phyloP scores from a whole-genome alignment of 768 basidiomycete species.

The Podaxis carcinomalis region DNA sequence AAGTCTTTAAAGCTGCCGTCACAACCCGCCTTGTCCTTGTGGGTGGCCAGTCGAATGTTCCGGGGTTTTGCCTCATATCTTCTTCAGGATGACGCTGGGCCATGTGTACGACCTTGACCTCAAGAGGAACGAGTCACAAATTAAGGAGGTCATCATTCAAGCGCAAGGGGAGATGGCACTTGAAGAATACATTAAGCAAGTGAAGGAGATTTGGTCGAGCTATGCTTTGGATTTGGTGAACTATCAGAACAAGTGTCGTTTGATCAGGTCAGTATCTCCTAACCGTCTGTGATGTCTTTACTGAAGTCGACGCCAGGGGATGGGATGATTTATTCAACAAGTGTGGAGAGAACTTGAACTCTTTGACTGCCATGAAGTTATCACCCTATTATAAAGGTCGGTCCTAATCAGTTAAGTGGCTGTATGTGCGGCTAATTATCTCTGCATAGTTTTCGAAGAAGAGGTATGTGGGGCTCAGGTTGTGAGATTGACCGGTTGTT shows the following conservation, averaged over 20 bases:
- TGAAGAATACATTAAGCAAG: slow-evolving; percentile 93
- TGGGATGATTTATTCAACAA: slow-evolving; percentile 98
- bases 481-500: slow-evolving; percentile 7
- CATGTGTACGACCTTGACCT: slow-evolving; percentile 96
- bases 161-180: slow-evolving; percentile 99
- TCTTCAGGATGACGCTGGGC: slow-evolving; percentile 83
- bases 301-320: slow-evolving; percentile 46
- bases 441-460: slow-evolving; percentile 74
- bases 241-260: slow-evolving; percentile 97
- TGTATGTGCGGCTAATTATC: background rate
- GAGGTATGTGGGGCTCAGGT: slow-evolving; percentile 43
- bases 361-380: slow-evolving; percentile 92
- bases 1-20: slow-evolving; percentile 76
- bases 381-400: slow-evolving; percentile 97
- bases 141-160: slow-evolving; percentile 95
- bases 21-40: slow-evolving; percentile 75
- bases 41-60: slow-evolving; percentile 19
- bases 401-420: background rate
- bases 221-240: slow-evolving; percentile 96
- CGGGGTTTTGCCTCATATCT: background rate
- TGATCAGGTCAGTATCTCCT: slow-evolving; percentile 62
- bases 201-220: slow-evolving; percentile 95
- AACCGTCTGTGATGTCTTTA: background rate
- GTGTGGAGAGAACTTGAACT: slow-evolving; percentile 96
- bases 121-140: slow-evolving; percentile 84